Base-by-base conservation (phyloP, 2,329 filamentous ascomycete genomes). In the Diaporthe citriasiana region DNA sequence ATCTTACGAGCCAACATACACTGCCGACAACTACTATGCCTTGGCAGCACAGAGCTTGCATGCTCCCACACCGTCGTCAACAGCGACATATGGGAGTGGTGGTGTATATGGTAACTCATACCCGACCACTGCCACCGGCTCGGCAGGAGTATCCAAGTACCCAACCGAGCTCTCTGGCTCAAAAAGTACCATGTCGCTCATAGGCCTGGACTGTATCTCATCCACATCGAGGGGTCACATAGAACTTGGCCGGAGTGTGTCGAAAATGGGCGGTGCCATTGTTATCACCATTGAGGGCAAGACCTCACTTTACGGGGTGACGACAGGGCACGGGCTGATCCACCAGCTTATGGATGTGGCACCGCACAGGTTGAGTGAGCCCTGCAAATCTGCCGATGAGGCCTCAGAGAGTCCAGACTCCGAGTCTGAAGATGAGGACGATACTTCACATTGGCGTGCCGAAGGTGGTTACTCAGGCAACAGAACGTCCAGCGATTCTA, bases 141-240 rank as follows among this genome's bases (percentile, higher is more conserved):
- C 63, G 63, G 40, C n/a, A 38, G 63, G 45, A 38, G 63, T 13
- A 10, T 68, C 40, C 13, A 33, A 12, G n/a, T 68, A 53, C 27
- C 63, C 6, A 22, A 40, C 1, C 33, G 30, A 51, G 27, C 6
- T 25, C 15, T 27, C 33, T 19, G 17, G 30, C 33, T 50, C 45
- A n/a, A 3, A n/a, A 22, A 5, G 45, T 6, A 6, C 17, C 4
- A 33, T 27, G 51, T 55, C 51, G 12, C 25, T 55, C 4, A 55
- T 55, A 1, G 51, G 51, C 1, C 7, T 55, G 25, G 33, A 27
- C 25, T 55, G 51, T 27, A 27, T 55, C 25, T 30, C 51, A 55
- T 17, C 25, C 10, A 30, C 27, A 55, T 30, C 13, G 51, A 30
- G 12, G 5, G 51, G 12, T 15, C 9, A 30, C 10, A 30, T 1